Percentiles rank a stretch among this genome's conserved stretches.
phyloP scores from a whole-genome alignment of 2,329 filamentous ascomycete genomes.

The Ophiostoma ips region DNA sequence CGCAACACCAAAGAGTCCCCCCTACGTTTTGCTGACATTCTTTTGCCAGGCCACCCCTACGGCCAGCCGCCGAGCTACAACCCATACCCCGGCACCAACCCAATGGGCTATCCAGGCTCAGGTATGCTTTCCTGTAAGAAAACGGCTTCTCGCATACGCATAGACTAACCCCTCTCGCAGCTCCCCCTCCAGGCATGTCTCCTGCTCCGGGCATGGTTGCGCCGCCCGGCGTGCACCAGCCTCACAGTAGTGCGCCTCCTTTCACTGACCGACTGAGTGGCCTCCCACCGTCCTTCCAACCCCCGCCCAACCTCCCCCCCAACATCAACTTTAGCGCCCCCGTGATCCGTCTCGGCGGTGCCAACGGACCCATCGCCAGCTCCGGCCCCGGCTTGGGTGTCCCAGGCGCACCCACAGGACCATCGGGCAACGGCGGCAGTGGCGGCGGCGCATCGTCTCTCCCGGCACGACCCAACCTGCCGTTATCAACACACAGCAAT shows the following conservation, averaged over 20 bases:
- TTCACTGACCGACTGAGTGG: slow-evolving; percentile 61
- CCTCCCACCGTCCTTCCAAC: slow-evolving; percentile 73
- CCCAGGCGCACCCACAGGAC: slow-evolving; percentile 4
- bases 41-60: slow-evolving; percentile 38
- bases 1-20: no score
- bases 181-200: slow-evolving; percentile 70
- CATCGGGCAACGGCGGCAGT: no score
- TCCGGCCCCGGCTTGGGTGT: background rate
- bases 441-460: slow-evolving; percentile 11
- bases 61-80: slow-evolving; percentile 62
- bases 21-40: background rate
- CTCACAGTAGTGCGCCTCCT: slow-evolving; percentile 31
- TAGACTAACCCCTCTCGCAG: slow-evolving; percentile 18
- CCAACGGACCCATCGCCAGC: slow-evolving; percentile 19
- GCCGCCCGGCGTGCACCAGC: slow-evolving; percentile 58
- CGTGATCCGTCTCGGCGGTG: slow-evolving; percentile 85
- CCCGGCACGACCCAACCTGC: slow-evolving; percentile 18
- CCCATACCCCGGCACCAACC: slow-evolving; percentile 46
- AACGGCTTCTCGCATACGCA: no score
- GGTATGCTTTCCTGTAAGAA: slow-evolving; percentile 37
- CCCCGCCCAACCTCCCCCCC: slow-evolving; percentile 80
- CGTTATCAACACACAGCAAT: slow-evolving; percentile 33
- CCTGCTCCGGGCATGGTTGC: slow-evolving; percentile 67
- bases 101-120: slow-evolving; percentile 43
- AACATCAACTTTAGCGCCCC: slow-evolving; percentile 98